phyloP scores from a whole-genome alignment of 1,284 basidiomycete genomes.

The Ustilago cynodontis region DNA sequence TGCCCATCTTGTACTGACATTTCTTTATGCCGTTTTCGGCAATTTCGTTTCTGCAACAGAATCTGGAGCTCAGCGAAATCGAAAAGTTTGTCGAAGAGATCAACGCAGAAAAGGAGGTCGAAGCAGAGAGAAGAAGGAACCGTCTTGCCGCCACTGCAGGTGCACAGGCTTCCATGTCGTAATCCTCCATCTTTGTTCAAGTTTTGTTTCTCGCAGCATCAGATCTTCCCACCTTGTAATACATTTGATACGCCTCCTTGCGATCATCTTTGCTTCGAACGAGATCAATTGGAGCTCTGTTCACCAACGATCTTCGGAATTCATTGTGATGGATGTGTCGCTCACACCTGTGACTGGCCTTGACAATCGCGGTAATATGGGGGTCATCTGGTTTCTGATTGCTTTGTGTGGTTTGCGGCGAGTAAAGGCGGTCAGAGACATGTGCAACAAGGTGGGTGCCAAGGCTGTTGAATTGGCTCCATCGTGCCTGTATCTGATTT shows the following conservation, averaged over 20 bases:
- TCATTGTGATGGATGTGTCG: no score
- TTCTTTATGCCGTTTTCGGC: background rate
- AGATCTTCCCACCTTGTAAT: background rate
- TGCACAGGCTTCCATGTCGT: constrained; percentile 63
- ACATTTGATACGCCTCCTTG: background rate
- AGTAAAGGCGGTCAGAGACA: no score
- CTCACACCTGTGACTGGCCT: no score
- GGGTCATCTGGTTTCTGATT: no score
- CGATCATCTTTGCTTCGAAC: no score
- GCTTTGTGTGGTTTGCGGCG: no score
- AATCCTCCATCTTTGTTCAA: background rate
- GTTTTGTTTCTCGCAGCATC: background rate
- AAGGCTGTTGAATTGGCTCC: no score
- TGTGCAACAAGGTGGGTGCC: no score
- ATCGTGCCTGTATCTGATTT: no score
- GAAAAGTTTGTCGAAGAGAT: constrained; percentile 67
- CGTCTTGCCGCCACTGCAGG: constrained; percentile 67
- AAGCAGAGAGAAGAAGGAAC: constrained; percentile 67
- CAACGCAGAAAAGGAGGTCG: constrained; percentile 67
- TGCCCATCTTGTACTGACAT: background rate
- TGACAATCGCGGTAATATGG: no score
- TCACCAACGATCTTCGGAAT: no score
- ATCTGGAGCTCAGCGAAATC: constrained; percentile 64
- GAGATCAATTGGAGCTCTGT: no score
- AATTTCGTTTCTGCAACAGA: constrained; percentile 12